Evolutionary conservation across 257 asterid genomes (phyloP), one percentile per base, ranked within the genome.

Genomic region (Salvia rosmarinus): DNA sequence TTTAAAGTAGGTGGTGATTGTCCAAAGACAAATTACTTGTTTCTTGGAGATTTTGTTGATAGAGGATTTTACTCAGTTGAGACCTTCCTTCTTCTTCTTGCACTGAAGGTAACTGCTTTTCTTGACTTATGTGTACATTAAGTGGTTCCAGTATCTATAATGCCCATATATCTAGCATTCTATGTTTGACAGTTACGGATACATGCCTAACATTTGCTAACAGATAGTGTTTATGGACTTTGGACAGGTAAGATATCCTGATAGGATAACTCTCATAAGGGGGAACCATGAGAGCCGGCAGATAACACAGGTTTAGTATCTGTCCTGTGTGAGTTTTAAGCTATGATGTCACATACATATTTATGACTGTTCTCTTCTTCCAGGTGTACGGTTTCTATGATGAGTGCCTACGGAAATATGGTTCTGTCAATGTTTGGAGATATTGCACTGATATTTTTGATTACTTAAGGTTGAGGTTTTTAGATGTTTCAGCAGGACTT

Each of bases 211-310:
- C 61, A 21, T 51, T 63, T 56, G 57, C 74, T 83, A 60, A 75
- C 67, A 72, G 20, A 64, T 61, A 47, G 55, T 75, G 61, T 35
- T 28, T 8, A 17, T 60, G 66, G 66, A 17, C 42, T 21, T 71
- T 75, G 79, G 30, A 75, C 79, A 90, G 98, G 98, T 93, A 75
- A 83, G 98, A 56, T 93, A 93, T 77, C 98, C 98, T 6, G 97
- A 93, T 79, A 87, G 98, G 77, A 93, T 93, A 75, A 93, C 98
- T 32, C 89, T 93, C 59, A 93, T 93, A 71, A 84, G 98, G 79
- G 98, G 98, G 61, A 93, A 93, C 87, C 98, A 93, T 66, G 97
- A 90, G 87, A 93, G 98, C 83, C 90, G 97, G 49, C 98, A 93
- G 83, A 93, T 93, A 73, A 93, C 98, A 64, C 98, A 93, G 98